phyloP scores from a whole-genome alignment of 2,329 filamentous ascomycete species.

The Tolypocladium guangdongense region DNA sequence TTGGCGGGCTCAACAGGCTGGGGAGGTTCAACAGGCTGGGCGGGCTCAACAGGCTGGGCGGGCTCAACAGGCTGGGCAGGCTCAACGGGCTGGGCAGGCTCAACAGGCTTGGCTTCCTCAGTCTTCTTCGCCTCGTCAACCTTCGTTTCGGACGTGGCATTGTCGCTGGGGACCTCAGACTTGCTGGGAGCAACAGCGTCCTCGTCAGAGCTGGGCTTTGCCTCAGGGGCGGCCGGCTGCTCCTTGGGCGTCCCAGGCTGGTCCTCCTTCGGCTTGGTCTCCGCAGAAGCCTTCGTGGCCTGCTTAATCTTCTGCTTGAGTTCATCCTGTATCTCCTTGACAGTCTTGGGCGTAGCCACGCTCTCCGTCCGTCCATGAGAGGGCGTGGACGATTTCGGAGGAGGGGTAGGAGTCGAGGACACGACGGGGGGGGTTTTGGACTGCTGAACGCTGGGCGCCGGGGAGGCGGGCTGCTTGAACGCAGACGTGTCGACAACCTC shows the following conservation, averaged over 20 bases:
- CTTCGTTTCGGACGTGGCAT: not conserved
- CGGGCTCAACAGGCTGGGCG: conserved; percentile 16
- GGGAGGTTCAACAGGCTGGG: conserved; percentile 13
- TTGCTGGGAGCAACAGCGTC: not conserved
- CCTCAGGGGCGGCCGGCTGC: conserved; percentile 14
- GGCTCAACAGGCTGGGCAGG: conserved; percentile 14
- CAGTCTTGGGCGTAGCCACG: conserved; percentile 54
- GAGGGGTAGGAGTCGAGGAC: conserved; percentile 67
- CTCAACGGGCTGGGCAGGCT: conserved; percentile 15
- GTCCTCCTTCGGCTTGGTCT: conserved; percentile 17
- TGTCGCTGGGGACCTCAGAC: not conserved
- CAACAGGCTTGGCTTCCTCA: conserved; percentile 16
- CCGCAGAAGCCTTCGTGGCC: conserved; percentile 30
- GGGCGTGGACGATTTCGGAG: conserved; percentile 61
- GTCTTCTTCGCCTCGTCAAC: conserved; percentile 14
- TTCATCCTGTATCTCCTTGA: conserved; percentile 73
- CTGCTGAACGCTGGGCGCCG: conserved; percentile 40
- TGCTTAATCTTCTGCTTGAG: conserved; percentile 70
- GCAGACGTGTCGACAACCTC: conserved; percentile 62
- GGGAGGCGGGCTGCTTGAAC: conserved; percentile 46
- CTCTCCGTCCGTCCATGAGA: conserved; percentile 64
- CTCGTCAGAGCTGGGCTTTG: conserved; percentile 1
- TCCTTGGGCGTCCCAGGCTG: conserved; percentile 17
- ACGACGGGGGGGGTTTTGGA: conserved; percentile 60
- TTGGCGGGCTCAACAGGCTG: conserved; percentile 18